Evolutionary conservation across 2,329 filamentous ascomycete species (phyloP).

Genomic region (Alternaria arborescens): DNA sequence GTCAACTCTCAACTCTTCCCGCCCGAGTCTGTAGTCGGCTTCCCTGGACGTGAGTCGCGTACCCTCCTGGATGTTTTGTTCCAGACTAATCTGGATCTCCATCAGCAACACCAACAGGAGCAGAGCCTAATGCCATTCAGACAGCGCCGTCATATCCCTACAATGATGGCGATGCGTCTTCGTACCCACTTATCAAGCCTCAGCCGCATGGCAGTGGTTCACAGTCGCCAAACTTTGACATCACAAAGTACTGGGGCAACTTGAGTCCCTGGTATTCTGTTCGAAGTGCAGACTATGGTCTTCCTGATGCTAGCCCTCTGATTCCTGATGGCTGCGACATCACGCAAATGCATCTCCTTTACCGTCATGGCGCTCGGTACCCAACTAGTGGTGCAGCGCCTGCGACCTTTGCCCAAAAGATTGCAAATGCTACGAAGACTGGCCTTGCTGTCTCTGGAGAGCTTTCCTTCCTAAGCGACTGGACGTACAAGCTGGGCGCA

Average conservation of each 20-base stretch:
- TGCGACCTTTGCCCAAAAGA: conserved; percentile 34
- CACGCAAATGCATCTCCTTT: conserved; percentile 41
- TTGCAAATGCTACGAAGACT: conserved; percentile 37
- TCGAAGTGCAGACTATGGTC: conserved; percentile 38
- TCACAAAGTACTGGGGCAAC: conserved; percentile 44
- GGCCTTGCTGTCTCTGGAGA: conserved; percentile 37
- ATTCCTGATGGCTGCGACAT: conserved; percentile 38
- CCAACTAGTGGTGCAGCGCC: conserved; percentile 40
- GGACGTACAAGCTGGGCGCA: conserved; percentile 43
- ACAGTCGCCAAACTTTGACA: conserved; percentile 34
- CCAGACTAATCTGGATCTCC: neutral
- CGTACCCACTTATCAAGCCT: conserved; percentile 34
- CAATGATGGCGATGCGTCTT: conserved; percentile 31
- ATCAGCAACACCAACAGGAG: conserved; percentile 37
- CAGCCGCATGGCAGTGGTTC: conserved; percentile 31
- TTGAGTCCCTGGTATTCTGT: conserved; percentile 43
- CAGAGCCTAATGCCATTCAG: conserved; percentile 38
- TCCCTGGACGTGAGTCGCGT: conserved; percentile 29
- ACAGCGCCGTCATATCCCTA: conserved; percentile 42
- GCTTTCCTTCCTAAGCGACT: conserved; percentile 35
- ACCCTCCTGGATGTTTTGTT: neutral
- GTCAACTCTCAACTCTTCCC: conserved; percentile 37
- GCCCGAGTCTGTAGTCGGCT: conserved; percentile 39
- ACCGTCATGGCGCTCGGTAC: conserved; percentile 44
- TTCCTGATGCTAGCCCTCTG: conserved; percentile 37